Base-by-base conservation (phyloP, 78 protist species). In the Dictyostelium firmibasis region DNA sequence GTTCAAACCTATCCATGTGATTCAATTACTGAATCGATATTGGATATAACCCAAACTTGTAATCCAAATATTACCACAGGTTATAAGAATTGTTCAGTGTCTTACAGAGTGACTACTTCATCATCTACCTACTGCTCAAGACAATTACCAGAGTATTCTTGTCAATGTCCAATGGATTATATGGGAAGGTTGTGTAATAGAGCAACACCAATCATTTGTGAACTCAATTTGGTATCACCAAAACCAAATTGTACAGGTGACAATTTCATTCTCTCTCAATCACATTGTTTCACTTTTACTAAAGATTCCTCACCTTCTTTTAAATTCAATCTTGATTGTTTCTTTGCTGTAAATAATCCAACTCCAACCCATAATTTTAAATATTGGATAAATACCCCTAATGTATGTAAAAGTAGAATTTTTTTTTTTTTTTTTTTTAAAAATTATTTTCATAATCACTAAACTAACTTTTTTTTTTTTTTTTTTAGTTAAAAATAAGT, bases 81-180 rank as follows among this genome's bases (percentile, higher is more conserved):
- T 1, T 14, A 16, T 50, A 50, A 18, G 18, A 50, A 50, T 50
- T 50, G 62, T 16, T 50, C 62, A 16, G 16, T 50, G n/a, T 50
- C 62, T 4, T 50, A 50, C 5, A 50, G 16, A 16, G 57, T 11
- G 16, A 7, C 18, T 47, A 16, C 20, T 11, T 50, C 62, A 1
- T 11, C 62, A 50, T 13, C 62, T 13, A 16, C 23, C 10, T 10
- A 50, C 27, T 86, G 92, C 36, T 23, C 23, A n/a, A 53, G 81
- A 72, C n/a, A 31, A 7, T 23, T 86, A 16, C 76, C 76, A 29
- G 9, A 11, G 11, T 41, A 69, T 29, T 14, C 23, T 6, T 86
- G 92, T 86, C 84, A 47, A 8, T 86, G 92, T 76, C 92, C 92
- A 47, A 53, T 81, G 23, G 92, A 86, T 36, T 57, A 18, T 35